Base-by-base conservation (phyloP, 1,284 basidiomycete species). In the Taiwanofungus camphoratus region DNA sequence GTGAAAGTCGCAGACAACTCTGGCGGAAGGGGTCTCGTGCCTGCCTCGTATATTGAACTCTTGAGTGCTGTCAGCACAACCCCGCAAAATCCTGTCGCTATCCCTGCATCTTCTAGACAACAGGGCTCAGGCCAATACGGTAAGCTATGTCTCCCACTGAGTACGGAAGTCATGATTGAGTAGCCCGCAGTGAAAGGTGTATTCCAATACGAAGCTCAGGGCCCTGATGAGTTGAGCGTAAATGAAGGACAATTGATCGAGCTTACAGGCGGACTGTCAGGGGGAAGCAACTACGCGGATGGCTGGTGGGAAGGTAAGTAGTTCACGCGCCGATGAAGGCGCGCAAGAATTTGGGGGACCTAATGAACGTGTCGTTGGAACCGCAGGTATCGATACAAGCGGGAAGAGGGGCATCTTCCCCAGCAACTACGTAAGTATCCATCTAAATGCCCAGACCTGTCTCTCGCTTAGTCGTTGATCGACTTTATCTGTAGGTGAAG, bases 241-340 rank as follows among this genome's bases (percentile, higher is more conserved):
- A 57, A 61, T 30, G 82, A 79, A 52, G 85, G 82, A 5, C 74
- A 79, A 48, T 51, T 70, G 34, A 66, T 88, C 36, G 74, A 80
- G 51, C 67, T 92, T 44, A 78, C 83, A n/a, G 66, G 62, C 29
- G 81, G 79, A 1, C 64, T 71, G 19, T 60, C 64, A 26, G 80
- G 78, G 24, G 83, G 84, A 7, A 69, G 75, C 56, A 68, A 77
- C 54, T 83, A 81, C 56, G 82, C 74, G 24, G 78, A 84, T 43
- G 86, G 83, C 19, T 89, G 87, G 87, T 89, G 83, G 82, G 85
- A 89, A 78, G 86, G 86, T 83, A 12, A 41, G 61, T 50, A 44
- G 26, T 27, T 36, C 24, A 15, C 3, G 16, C 32, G 36, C 21
- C 38, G 39, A 34, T 7, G 31, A 39, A 45, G 21, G 40, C 15